phyloP scores from a whole-genome alignment of 163 green algal genomes.

The Coccomyxa subellipsoidea region DNA sequence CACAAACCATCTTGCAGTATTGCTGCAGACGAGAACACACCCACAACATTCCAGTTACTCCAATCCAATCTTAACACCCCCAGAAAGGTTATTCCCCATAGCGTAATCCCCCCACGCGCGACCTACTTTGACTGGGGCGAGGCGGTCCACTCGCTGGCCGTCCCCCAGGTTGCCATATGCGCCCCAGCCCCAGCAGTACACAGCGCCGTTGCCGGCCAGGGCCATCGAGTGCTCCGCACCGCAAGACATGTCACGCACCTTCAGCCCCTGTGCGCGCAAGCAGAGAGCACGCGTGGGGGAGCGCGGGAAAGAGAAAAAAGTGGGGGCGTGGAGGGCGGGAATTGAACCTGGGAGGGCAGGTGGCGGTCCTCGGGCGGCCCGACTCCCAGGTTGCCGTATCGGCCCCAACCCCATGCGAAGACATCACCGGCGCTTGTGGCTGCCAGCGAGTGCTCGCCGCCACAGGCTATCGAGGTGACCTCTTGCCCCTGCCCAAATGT shows the following conservation, averaged over 20 bases:
- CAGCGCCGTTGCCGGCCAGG: constrained; percentile 45
- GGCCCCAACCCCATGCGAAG: constrained; percentile 83
- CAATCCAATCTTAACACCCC: too few relatives aligned
- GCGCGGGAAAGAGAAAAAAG: background rate
- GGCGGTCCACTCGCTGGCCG: constrained; percentile 67
- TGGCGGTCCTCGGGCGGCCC: constrained; percentile 29
- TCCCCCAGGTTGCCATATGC: constrained; percentile 84
- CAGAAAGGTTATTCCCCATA: too few relatives aligned
- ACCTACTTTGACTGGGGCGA: background rate
- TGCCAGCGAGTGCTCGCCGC: constrained; percentile 69
- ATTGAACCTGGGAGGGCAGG: background rate
- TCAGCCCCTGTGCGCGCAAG: constrained; percentile 39
- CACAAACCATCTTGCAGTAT: too few relatives aligned
- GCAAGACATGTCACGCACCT: constrained; percentile 57
- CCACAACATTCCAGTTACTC: too few relatives aligned
- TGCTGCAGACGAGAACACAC: too few relatives aligned
- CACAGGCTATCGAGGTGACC: constrained; percentile 60
- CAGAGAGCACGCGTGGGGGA: background rate
- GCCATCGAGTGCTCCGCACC: constrained; percentile 72
- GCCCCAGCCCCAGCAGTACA: constrained; percentile 83
- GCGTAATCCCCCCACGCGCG: background rate
- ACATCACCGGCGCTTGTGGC: constrained; percentile 53
- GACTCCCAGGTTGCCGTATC: constrained; percentile 84
- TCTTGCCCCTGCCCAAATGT: constrained; percentile 40
- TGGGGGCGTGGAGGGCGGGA: background rate